Base-by-base conservation (phyloP, 768 basidiomycete species). In the Pleurotus giganteus region DNA sequence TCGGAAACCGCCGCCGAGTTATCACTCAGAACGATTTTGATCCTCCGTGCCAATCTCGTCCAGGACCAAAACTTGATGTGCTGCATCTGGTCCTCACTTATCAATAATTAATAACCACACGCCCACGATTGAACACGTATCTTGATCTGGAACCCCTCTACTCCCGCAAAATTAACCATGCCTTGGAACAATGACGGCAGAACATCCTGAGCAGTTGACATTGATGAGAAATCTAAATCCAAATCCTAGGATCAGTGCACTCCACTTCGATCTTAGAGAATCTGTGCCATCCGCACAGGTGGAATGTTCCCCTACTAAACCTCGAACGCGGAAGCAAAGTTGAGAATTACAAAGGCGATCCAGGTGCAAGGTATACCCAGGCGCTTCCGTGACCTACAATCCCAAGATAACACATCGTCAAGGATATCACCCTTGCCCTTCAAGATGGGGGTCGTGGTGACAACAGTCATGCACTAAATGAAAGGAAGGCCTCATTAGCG, bases 1-100 rank as follows among this genome's bases (percentile, higher is more conserved):
- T 51, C 49, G 46, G 46, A 28, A 47, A 27, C 46, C 46, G 26
- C 46, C 46, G 46, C 28, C 24, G 46, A 47, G 15, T 13, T 27
- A 47, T 15, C 27, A 27, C 32, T 15, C 32, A 34, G 32, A 34
- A 15, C 15, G 19, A 41, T 21, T 41, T 15, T 8, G 32, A 34
- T 15, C 39, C 6, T 41, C 19, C 39, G 7, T 41, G 31, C 31
- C 6, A 32, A 32, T 32, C 31, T 32, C 31, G 13, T 32, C 31
- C 7, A 32, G 31, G 31, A 32, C 13, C 31, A 32, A 32, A 13
- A 32, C 13, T 6, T 32, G 31, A 13, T 13, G 6, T 6, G 31
- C 31, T 32, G 31, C 13, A 32, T 32, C 7, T 32, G 31, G 13
- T 32, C 6, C 32, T 34, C 39, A 41, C 19, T 41, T n/a, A 41